These are phyloP conservation scores for Sextonia rubra DNA, from an alignment of 164 flowering plant species.

Conservation along the genomic window DNA sequence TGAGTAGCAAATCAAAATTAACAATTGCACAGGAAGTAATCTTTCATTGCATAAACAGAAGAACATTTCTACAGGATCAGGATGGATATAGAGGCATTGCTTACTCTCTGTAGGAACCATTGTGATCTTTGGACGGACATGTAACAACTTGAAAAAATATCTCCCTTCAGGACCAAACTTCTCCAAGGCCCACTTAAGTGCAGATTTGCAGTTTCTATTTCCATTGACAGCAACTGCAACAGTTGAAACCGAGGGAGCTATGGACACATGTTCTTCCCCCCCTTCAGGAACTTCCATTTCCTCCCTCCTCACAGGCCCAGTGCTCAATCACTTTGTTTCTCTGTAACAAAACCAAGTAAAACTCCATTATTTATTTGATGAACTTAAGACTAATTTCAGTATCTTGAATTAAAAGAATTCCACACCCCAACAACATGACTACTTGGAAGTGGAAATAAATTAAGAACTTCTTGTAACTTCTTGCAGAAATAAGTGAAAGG, in stretches of 20 bases:
- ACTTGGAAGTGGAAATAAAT: background rate
- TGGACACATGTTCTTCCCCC: conserved; percentile 18
- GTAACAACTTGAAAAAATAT: conserved; percentile 54
- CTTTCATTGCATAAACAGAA: background rate
- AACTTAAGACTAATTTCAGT: background rate
- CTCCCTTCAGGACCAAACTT: conserved; percentile 58
- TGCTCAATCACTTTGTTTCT: background rate
- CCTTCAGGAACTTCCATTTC: conserved; percentile 27
- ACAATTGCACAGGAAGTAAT: background rate
- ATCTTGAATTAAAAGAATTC: background rate
- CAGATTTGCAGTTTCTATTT: conserved; percentile 46
- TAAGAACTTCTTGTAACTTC: background rate
- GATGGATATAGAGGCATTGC: background rate
- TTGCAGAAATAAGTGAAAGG: background rate
- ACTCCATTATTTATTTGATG: background rate
- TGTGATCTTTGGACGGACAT: conserved; percentile 48
- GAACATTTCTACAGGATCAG: no score
- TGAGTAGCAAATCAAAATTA: background rate
- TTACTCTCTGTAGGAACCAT: conserved; percentile 65
- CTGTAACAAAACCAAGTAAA: background rate
- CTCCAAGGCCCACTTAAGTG: conserved; percentile 75
- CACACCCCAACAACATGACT: background rate
- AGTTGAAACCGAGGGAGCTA: conserved; percentile 19
- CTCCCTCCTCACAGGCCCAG: conserved; percentile 12
- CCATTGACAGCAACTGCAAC: conserved; percentile 65